These are phyloP conservation scores for Akanthomyces uredinophilus DNA, from an alignment of 2,329 filamentous ascomycete genomes.

Conservation along the genomic window DNA sequence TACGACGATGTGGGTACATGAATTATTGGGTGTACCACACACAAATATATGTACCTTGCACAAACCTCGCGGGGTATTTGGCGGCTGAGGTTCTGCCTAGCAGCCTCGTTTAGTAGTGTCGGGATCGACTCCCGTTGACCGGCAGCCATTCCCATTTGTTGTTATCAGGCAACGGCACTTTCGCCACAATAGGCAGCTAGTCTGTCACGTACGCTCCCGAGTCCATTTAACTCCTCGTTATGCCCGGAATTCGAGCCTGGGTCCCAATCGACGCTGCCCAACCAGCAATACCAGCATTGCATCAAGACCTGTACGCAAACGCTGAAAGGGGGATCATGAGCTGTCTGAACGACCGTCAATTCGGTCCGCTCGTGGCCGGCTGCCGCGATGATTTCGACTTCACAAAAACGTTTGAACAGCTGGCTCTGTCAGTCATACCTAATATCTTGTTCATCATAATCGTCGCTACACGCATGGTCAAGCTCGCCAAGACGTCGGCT, in stretches of 20 bases:
- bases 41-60: background rate
- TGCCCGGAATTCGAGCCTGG: background rate
- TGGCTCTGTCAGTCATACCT: background rate
- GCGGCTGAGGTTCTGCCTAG: background rate
- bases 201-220: background rate
- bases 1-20: background rate
- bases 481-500: background rate
- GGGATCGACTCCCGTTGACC: background rate
- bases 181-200: background rate
- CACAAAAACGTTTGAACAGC: slow-evolving; percentile 10
- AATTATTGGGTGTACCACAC: background rate
- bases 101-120: background rate
- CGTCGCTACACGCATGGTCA: background rate
- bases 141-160: background rate
- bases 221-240: background rate
- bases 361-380: slow-evolving; percentile 1
- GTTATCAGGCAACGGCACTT: background rate
- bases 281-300: background rate
- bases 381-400: slow-evolving; percentile 10
- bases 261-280: background rate
- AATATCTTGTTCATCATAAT: background rate
- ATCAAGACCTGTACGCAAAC: background rate
- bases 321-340: background rate
- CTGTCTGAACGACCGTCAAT: background rate
- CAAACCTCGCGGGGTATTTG: background rate